Percentiles rank a stretch among this genome's conserved stretches.
phyloP scores from a whole-genome alignment of 768 basidiomycete species.

The Termitomyces heimii region DNA sequence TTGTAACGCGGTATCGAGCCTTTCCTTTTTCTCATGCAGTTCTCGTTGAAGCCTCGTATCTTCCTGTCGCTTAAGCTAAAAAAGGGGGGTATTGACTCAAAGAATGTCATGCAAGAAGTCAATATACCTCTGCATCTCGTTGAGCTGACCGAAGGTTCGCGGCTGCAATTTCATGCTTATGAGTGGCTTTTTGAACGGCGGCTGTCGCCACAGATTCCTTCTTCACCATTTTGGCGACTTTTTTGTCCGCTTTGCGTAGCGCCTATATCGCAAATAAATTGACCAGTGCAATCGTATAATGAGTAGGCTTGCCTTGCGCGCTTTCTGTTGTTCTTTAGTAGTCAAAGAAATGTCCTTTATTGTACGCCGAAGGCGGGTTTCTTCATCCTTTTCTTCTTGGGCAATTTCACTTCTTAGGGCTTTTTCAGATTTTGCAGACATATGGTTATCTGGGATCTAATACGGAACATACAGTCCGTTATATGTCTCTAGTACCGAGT shows the following conservation, averaged over 20 bases:
- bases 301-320: conserved; percentile 36
- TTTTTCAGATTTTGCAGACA: conserved; percentile 17
- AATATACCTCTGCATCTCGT: conserved; percentile 8
- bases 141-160: conserved; percentile 21
- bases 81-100: background rate
- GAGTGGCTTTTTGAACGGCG: conserved; percentile 39
- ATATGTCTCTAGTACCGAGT: background rate
- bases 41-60: conserved; percentile 15
- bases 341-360: conserved; percentile 46
- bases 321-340: conserved; percentile 49
- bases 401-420: conserved; percentile 37
- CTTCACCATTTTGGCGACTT: conserved; percentile 38
- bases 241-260: conserved; percentile 12
- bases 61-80: conserved; percentile 12
- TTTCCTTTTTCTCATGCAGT: conserved; percentile 18
- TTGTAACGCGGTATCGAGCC: conserved; percentile 17
- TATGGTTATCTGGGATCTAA: background rate
- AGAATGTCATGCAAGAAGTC: background rate
- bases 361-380: conserved; percentile 42
- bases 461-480: background rate
- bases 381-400: conserved; percentile 48
- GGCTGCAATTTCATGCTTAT: conserved; percentile 37
- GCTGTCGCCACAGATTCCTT: conserved; percentile 39
- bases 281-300: background rate
- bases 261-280: conserved; percentile 4